Conservation (phyloP, 2,329 filamentous ascomycete genomes). For the Cercospora canescens region DNA sequence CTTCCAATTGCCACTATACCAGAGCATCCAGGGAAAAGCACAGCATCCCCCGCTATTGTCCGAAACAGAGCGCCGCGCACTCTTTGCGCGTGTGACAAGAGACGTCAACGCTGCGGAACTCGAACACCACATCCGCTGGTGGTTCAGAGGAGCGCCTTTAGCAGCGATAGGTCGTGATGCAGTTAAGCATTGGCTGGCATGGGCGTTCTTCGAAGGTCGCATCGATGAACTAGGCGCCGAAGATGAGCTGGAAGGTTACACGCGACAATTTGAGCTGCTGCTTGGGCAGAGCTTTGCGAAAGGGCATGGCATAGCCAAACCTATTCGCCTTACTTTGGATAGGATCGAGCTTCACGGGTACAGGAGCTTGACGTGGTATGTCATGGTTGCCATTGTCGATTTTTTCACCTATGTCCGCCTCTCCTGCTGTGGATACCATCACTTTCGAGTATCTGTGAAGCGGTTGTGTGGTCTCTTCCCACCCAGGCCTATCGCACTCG, state of each 20-base stretch:
- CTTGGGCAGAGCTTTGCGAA: slow-evolving; percentile 49
- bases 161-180: slow-evolving; percentile 65
- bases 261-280: slow-evolving; percentile 53
- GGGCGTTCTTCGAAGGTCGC: slow-evolving; percentile 65
- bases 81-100: slow-evolving; percentile 59
- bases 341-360: slow-evolving; percentile 52
- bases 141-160: slow-evolving; percentile 63
- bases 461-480: slow-evolving; percentile 46
- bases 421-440: slow-evolving; percentile 50
- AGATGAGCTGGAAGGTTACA: slow-evolving; percentile 57
- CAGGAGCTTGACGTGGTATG: slow-evolving; percentile 21
- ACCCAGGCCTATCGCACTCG: slow-evolving; percentile 54
- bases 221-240: slow-evolving; percentile 58
- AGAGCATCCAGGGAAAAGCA: slow-evolving; percentile 53
- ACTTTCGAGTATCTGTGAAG: slow-evolving; percentile 51
- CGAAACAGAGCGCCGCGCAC: slow-evolving; percentile 49
- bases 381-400: slow-evolving; percentile 19
- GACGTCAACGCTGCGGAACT: slow-evolving; percentile 52
- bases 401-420: slow-evolving; percentile 15
- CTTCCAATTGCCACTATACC: slow-evolving; percentile 46
- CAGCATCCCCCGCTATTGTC: slow-evolving; percentile 50
- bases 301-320: slow-evolving; percentile 57
- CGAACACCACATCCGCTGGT: slow-evolving; percentile 59
- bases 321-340: slow-evolving; percentile 65
- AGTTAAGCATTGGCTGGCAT: slow-evolving; percentile 64